Conservation (phyloP, 768 basidiomycete species). For the Psilocybe azurescens region DNA sequence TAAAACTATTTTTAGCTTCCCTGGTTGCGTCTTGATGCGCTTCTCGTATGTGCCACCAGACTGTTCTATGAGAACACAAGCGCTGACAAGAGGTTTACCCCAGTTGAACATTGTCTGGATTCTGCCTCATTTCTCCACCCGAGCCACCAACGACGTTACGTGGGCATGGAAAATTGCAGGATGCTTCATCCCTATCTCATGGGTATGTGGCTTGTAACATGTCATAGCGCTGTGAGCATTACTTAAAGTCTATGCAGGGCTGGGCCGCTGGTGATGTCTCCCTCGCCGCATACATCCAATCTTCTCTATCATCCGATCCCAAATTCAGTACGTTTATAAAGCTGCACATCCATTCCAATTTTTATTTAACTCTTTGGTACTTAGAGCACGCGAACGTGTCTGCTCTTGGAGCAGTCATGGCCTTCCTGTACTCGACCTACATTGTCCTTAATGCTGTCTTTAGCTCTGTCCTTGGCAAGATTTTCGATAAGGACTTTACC, state of each 20-base stretch:
- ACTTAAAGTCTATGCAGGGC: slow-evolving; percentile 22
- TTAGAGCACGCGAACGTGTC: slow-evolving; percentile 32
- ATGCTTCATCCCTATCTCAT: slow-evolving; percentile 37
- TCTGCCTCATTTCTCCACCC: slow-evolving; percentile 29
- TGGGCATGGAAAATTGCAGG: slow-evolving; percentile 39
- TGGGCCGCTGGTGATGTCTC: slow-evolving; percentile 43
- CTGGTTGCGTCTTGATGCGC: slow-evolving; percentile 35
- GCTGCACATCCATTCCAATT: background rate
- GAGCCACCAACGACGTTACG: slow-evolving; percentile 26
- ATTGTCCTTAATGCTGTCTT: slow-evolving; percentile 37
- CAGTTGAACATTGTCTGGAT: slow-evolving; percentile 38
- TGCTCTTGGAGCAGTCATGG: slow-evolving; percentile 37
- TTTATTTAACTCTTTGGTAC: background rate
- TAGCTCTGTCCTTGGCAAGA: slow-evolving; percentile 36
- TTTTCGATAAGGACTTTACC: slow-evolving; percentile 33
- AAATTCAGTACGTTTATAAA: slow-evolving; percentile 25
- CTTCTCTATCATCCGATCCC: slow-evolving; percentile 29
- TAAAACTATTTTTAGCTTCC: slow-evolving; percentile 23
- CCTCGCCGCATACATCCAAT: slow-evolving; percentile 39
- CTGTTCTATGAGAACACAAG: too few relatives aligned
- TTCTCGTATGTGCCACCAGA: slow-evolving; percentile 21
- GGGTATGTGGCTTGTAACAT: slow-evolving; percentile 18
- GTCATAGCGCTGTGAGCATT: background rate
- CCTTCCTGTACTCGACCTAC: slow-evolving; percentile 40
- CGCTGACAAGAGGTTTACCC: too few relatives aligned